These are phyloP conservation scores for Tremella yokohamensis DNA, from an alignment of 768 basidiomycete species.

Conservation along the genomic window DNA sequence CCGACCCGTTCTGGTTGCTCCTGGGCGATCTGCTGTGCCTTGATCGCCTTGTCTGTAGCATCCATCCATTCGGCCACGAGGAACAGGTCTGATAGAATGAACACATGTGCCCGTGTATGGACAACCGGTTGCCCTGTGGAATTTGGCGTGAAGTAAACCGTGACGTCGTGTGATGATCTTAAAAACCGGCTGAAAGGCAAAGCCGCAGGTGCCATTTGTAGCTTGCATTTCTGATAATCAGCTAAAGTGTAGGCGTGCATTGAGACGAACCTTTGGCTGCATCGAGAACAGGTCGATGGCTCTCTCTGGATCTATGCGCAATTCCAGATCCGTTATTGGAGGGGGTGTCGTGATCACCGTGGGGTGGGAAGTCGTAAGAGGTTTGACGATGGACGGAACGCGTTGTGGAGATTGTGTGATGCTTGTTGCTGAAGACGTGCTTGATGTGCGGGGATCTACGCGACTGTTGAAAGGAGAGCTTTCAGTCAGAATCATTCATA, in stretches of 20 bases:
- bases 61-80: slow-evolving; percentile 82
- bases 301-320: slow-evolving; percentile 67
- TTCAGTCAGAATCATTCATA: slow-evolving; percentile 15
- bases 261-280: slow-evolving; percentile 69
- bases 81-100: slow-evolving; percentile 88
- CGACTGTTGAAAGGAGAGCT: slow-evolving; percentile 43
- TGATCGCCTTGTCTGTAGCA: slow-evolving; percentile 58
- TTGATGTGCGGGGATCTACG: slow-evolving; percentile 34
- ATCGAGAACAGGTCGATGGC: slow-evolving; percentile 94
- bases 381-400: slow-evolving; percentile 23
- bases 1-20: slow-evolving; percentile 54
- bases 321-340: slow-evolving; percentile 74
- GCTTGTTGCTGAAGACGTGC: slow-evolving; percentile 38
- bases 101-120: slow-evolving; percentile 75
- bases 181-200: slow-evolving; percentile 75
- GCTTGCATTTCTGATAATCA: slow-evolving; percentile 67
- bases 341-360: slow-evolving; percentile 26
- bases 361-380: slow-evolving; percentile 8
- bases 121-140: slow-evolving; percentile 67
- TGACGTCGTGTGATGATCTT: slow-evolving; percentile 66
- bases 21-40: slow-evolving; percentile 40
- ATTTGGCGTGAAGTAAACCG: slow-evolving; percentile 71
- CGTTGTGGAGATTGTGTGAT: slow-evolving; percentile 36
- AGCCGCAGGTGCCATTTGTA: slow-evolving; percentile 80
- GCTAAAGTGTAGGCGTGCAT: neutral